phyloP scores from a whole-genome alignment of 1,284 basidiomycete genomes.

The Boletellus deceptivus region DNA sequence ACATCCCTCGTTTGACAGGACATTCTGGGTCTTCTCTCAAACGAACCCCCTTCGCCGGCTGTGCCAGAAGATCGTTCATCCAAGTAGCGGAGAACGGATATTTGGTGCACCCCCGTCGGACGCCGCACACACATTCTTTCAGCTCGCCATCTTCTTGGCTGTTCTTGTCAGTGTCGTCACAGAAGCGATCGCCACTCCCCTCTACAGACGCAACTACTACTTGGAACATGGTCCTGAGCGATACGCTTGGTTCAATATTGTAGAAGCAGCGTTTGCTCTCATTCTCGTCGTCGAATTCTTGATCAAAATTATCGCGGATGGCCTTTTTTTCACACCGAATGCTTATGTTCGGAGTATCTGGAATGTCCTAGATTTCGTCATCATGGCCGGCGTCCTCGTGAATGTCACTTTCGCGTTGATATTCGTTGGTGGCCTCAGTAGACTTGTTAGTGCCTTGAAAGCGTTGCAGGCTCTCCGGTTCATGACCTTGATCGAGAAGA shows the following conservation, averaged over 20 bases:
- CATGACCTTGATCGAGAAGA: conserved; percentile 84
- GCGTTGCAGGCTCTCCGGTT: conserved; percentile 87
- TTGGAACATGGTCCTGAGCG: conserved; percentile 55
- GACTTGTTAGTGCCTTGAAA: conserved; percentile 85
- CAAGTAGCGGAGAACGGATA: conserved; percentile 83
- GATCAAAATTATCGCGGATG: conserved; percentile 93
- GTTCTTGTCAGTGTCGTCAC: conserved; percentile 86
- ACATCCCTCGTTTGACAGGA: conserved; percentile 89
- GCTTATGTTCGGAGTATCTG: conserved; percentile 91
- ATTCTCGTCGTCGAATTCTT: conserved; percentile 83
- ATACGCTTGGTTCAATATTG: conserved; percentile 86
- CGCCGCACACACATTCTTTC: conserved; percentile 71
- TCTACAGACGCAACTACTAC: conserved; percentile 82
- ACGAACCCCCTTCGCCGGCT: conserved; percentile 70
- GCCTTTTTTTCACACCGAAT: conserved; percentile 90
- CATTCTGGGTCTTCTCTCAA: conserved; percentile 90
- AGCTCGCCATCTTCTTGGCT: conserved; percentile 70
- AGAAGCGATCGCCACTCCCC: conserved; percentile 83
- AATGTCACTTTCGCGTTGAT: conserved; percentile 81
- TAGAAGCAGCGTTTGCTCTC: conserved; percentile 76
- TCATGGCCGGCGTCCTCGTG: conserved; percentile 79
- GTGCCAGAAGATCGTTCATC: conserved; percentile 85
- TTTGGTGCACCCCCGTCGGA: conserved; percentile 72
- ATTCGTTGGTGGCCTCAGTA: conserved; percentile 78
- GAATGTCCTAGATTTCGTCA: conserved; percentile 90